Percentiles rank a stretch among this genome's conserved stretches.
Evolutionary conservation across 2,329 filamentous ascomycete species (phyloP).

Genomic region (Rosellinia necatrix): DNA sequence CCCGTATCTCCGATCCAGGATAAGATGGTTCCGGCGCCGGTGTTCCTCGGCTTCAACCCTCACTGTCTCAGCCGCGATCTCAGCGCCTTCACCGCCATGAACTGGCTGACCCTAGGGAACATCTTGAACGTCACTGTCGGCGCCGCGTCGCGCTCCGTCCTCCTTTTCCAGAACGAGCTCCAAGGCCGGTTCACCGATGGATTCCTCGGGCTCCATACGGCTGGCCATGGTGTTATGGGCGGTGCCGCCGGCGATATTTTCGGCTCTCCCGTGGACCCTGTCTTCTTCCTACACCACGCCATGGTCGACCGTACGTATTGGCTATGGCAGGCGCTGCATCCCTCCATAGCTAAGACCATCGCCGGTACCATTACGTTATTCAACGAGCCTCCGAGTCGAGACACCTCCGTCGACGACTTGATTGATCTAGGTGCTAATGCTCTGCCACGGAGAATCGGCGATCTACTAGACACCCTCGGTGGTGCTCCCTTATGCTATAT

Average conservation of each 20-base stretch:
- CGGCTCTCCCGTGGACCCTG: slow-evolving; percentile 34
- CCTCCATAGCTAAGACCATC: slow-evolving; percentile 22
- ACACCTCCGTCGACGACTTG: slow-evolving; percentile 32
- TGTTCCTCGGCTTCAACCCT: slow-evolving; percentile 32
- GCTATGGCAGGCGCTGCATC: slow-evolving; percentile 35
- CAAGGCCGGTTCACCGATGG: slow-evolving; percentile 39
- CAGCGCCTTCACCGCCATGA: slow-evolving; percentile 22
- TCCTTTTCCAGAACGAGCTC: slow-evolving; percentile 39
- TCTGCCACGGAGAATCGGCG: background rate
- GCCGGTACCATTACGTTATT: slow-evolving; percentile 36
- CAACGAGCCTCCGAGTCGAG: slow-evolving; percentile 35
- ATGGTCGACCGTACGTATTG: slow-evolving; percentile 37
- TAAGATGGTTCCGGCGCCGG: slow-evolving; percentile 11
- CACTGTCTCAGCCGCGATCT: slow-evolving; percentile 35
- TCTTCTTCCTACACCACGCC: slow-evolving; percentile 36
- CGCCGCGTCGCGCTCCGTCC: slow-evolving; percentile 21
- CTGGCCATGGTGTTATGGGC: slow-evolving; percentile 39
- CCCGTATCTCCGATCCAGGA: slow-evolving; percentile 34
- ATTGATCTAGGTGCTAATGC: slow-evolving; percentile 31
- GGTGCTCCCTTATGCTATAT: slow-evolving; percentile 21
- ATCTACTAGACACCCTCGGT: slow-evolving; percentile 17
- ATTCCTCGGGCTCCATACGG: slow-evolving; percentile 38
- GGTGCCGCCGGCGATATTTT: slow-evolving; percentile 34
- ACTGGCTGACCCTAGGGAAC: slow-evolving; percentile 32
- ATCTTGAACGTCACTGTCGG: slow-evolving; percentile 35